Percentiles rank a stretch among this genome's conserved stretches.
Conservation (phyloP, 2,329 filamentous ascomycete species). For the Aspergillus sp. region DNA sequence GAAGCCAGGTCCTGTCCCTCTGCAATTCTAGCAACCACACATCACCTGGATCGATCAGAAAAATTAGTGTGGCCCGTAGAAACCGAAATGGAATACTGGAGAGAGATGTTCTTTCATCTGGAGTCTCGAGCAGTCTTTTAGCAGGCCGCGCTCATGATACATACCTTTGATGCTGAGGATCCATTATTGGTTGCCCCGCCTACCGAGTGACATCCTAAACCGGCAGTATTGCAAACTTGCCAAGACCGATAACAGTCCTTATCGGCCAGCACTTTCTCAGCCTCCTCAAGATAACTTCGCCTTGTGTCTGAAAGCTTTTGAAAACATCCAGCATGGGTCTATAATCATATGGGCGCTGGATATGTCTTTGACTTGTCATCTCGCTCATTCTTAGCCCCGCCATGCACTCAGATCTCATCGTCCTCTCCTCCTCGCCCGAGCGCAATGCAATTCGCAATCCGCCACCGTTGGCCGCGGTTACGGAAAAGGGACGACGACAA, state of each 20-base stretch:
- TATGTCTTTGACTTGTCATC: background rate
- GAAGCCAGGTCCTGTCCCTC: background rate
- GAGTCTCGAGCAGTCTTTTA: too few species aligned
- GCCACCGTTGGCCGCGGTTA: conserved; percentile 29
- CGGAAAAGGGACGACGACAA: conserved; percentile 20
- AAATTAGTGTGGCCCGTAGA: background rate
- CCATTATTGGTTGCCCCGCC: conserved; percentile 38
- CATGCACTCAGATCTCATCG: conserved; percentile 46
- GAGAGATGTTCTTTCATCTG: background rate
- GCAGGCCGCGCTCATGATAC: too few species aligned
- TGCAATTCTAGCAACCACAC: background rate
- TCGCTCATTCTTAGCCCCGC: conserved; percentile 24
- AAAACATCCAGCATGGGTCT: conserved; percentile 6
- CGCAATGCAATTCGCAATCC: conserved; percentile 36
- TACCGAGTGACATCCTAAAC: conserved; percentile 32
- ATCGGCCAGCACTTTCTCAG: conserved; percentile 1
- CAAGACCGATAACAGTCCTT: conserved; percentile 32
- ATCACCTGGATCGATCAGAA: background rate
- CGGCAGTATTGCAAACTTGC: conserved; percentile 39
- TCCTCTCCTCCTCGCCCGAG: conserved; percentile 49
- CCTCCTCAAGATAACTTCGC: background rate
- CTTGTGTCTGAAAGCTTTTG: background rate
- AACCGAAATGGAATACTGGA: background rate
- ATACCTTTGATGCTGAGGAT: background rate
- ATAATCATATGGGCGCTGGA: background rate